Base-by-base conservation (phyloP, 2,329 filamentous ascomycete species). In the Knufia petricola region DNA sequence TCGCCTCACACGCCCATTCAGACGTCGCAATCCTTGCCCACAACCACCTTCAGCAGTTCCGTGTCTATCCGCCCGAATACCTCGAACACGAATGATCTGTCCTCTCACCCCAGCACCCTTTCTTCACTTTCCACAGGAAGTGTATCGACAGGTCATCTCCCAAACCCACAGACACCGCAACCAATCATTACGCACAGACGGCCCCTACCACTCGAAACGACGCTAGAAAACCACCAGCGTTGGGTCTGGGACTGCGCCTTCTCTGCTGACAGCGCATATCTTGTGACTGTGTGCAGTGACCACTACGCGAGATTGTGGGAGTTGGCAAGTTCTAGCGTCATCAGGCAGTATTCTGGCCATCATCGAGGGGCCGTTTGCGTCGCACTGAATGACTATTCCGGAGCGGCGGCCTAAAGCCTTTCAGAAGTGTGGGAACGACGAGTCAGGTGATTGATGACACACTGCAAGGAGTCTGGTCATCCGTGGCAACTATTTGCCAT, bases 231-330 rank as follows among this genome's bases (percentile, higher is more conserved):
- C 48, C 89, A 95, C 67, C 89, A 95, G 69, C 82, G 89, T 47
- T 95, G 89, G 89, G 89, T 95, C 1, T 95, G 89, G 89, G 89
- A 95, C 65, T 95, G 89, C 61, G 89, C 89, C 1, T 95, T 95
- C 68, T 90, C 85, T 53, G 89, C 89, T 21, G 89, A 95, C 64
- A 89, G 84, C 28, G 89, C 89, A 0, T 95, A 95, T 61, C 73
- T 95, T 4, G 89, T 95, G 10, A 95, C 89, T 0, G 88, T 89
- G 3, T 95, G 87, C 64, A 90, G 84, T 36, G 89, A 95, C 63
- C 89, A 95, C 65, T 95, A 94, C 63, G 89, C 89, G 1, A 77
- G 89, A 15, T 70, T 95, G 49, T 95, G 89, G 89, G 89, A 95
- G 70, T 72, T 95, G 15, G 7, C 32, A 55, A 73, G 76, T 55